A percentile compares a stretch with the other conserved stretches of the same genome.
phyloP scores from a whole-genome alignment of 2,329 filamentous ascomycete species.

The Fusarium metavorans region DNA sequence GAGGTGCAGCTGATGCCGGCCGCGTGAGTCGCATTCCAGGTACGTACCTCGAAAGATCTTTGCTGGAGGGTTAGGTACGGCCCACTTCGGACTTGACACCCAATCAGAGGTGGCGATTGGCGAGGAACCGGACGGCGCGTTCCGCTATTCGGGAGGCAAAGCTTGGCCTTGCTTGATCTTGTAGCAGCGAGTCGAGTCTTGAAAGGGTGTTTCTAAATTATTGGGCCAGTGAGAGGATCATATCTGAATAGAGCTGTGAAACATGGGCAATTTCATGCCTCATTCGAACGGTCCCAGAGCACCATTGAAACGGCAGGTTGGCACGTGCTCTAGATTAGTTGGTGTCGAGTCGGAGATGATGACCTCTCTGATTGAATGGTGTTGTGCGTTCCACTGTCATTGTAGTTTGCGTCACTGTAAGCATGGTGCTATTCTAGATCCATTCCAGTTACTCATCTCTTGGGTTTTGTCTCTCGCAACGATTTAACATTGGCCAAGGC shows the following conservation, averaged over 20 bases:
- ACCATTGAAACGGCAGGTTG: not conserved
- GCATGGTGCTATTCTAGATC: not conserved
- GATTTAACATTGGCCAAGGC: not conserved
- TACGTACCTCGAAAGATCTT: constrained; percentile 2
- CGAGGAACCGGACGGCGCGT: not conserved
- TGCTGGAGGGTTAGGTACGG: not conserved
- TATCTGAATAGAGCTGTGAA: not conserved
- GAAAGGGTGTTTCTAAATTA: not conserved
- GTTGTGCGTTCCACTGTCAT: not conserved
- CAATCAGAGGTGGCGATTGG: not conserved
- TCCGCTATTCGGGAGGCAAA: constrained; percentile 6
- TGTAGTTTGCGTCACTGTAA: not conserved
- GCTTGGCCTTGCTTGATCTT: not conserved
- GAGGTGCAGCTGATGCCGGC: constrained; percentile 26
- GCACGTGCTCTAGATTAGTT: not conserved
- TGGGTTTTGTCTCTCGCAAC: not conserved
- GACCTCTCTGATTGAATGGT: not conserved
- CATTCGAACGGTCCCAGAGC: not conserved
- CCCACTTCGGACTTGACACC: not conserved
- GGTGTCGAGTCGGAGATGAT: not conserved
- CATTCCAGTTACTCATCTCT: not conserved
- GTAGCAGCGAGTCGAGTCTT: not conserved
- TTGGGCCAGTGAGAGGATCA: not conserved
- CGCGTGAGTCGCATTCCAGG: constrained; percentile 18
- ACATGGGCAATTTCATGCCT: not conserved